Evolutionary conservation across 2,329 filamentous ascomycete species (phyloP).

Genomic region (Colletotrichum horii): DNA sequence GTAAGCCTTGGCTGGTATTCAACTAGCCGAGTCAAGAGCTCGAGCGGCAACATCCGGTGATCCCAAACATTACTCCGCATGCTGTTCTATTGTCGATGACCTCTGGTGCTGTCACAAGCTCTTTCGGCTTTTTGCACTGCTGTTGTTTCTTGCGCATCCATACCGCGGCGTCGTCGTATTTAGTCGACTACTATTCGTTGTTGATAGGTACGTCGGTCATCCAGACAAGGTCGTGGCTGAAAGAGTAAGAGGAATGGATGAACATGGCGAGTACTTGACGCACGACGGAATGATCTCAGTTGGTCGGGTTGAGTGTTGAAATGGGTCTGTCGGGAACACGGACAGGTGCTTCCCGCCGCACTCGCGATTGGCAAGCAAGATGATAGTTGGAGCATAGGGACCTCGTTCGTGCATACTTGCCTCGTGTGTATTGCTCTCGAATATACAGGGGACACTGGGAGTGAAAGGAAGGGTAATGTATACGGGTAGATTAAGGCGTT

Average conservation of each 20-base stretch:
- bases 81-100: accelerated
- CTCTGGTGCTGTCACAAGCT: accelerated
- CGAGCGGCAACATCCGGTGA: not conserved
- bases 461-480: not conserved
- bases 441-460: not conserved
- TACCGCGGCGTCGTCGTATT: accelerated
- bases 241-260: not conserved
- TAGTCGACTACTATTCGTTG: accelerated
- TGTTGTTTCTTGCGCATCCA: accelerated
- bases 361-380: not conserved
- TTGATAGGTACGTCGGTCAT: not conserved
- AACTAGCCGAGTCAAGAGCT: not conserved
- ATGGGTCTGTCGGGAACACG: not conserved
- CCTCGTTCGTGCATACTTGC: not conserved
- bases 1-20: no score
- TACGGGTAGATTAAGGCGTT: not conserved
- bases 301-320: no score
- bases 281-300: not conserved
- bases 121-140: not conserved
- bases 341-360: not conserved
- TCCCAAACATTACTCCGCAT: accelerated
- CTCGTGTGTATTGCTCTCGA: not conserved
- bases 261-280: accelerated
- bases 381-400: not conserved
- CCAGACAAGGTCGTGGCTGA: not conserved